Evolutionary conservation across 2,329 filamentous ascomycete species (phyloP).

Genomic region (Corinectria fuckeliana): DNA sequence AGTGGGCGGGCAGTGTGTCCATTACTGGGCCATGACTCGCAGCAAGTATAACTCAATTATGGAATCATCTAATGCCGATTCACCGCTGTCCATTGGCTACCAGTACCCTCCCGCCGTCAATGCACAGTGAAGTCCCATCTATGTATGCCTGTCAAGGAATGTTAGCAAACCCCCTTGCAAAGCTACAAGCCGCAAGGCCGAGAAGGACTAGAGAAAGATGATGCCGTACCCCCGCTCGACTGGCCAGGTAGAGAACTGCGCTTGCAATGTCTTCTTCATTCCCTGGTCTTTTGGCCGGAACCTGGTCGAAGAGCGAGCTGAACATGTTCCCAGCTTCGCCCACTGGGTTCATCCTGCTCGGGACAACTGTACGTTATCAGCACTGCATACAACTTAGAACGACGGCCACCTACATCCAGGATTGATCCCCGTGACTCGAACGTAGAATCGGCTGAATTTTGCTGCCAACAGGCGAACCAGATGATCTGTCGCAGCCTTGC

Average conservation of each 20-base stretch:
- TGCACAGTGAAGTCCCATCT: constrained; percentile 40
- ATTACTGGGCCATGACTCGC: background rate
- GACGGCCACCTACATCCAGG: constrained; percentile 39
- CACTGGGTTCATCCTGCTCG: constrained; percentile 44
- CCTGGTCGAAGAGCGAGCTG: constrained; percentile 40
- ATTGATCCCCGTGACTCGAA: constrained; percentile 44
- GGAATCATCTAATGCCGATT: background rate
- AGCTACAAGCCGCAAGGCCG: background rate
- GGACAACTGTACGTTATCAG: constrained; percentile 36
- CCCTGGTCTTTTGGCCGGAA: constrained; percentile 41
- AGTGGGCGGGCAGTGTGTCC: too few relatives aligned
- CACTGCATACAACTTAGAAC: background rate
- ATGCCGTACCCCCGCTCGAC: constrained; percentile 38
- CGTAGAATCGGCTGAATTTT: constrained; percentile 50
- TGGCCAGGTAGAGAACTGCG: constrained; percentile 40
- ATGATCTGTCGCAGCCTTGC: constrained; percentile 60
- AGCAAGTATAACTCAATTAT: background rate
- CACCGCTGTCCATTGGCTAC: constrained; percentile 40
- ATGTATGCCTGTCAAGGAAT: constrained; percentile 36
- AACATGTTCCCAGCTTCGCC: constrained; percentile 43
- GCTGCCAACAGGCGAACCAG: constrained; percentile 54
- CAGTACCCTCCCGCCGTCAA: constrained; percentile 41
- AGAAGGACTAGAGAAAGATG: background rate
- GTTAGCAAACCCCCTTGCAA: background rate
- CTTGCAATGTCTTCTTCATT: constrained; percentile 42